phyloP scores from a whole-genome alignment of 305 asterid genomes.

The Withania somnifera region DNA sequence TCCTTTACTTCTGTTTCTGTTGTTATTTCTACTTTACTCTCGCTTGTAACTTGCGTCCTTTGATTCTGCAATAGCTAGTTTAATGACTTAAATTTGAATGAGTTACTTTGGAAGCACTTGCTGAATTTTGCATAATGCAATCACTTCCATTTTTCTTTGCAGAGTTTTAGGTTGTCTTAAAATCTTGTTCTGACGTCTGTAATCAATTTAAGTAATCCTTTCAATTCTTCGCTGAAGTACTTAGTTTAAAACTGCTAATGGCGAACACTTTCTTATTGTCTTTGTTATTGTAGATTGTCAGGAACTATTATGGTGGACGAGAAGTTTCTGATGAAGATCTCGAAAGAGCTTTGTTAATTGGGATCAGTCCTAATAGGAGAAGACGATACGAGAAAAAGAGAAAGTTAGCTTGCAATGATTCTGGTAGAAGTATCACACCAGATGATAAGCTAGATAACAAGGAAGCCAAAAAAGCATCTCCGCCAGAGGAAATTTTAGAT shows the following conservation, averaged over 20 bases:
- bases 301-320: slow-evolving; percentile 77
- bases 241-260: neutral
- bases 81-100: neutral
- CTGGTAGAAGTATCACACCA: slow-evolving; percentile 7
- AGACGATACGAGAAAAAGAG: slow-evolving; percentile 61
- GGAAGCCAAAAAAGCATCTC: slow-evolving; percentile 2
- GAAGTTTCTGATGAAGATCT: slow-evolving; percentile 75
- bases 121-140: neutral
- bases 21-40: neutral
- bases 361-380: slow-evolving; percentile 87
- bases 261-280: neutral
- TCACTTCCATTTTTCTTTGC: neutral
- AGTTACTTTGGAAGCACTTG: neutral
- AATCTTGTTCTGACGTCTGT: neutral
- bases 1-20: neutral
- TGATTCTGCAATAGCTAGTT: neutral
- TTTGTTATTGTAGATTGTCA: slow-evolving; percentile 44
- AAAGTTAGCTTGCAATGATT: slow-evolving; percentile 33
- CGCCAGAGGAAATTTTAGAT: neutral
- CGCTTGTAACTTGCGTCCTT: neutral
- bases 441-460: neutral
- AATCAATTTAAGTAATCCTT: neutral
- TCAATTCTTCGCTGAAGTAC: neutral
- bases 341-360: slow-evolving; percentile 71
- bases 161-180: neutral